Evolutionary conservation across 2,329 filamentous ascomycete species (phyloP).

Genomic region (Aschersonia sp.): DNA sequence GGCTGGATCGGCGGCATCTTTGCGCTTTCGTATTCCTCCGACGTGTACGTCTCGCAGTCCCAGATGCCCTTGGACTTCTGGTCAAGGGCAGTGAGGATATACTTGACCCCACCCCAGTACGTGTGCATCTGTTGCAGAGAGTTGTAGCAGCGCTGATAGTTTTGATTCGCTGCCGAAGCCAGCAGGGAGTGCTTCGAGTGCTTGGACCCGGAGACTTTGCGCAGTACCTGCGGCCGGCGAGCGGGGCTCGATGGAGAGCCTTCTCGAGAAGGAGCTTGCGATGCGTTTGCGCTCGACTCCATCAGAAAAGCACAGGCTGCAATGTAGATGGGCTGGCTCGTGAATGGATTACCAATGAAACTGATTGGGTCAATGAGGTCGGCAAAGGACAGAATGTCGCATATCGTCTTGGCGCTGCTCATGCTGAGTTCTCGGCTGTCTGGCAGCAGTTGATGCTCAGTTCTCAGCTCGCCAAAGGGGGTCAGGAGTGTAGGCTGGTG

Average conservation of each 20-base stretch:
- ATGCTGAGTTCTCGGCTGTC: conserved; percentile 73
- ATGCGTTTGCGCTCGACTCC: conserved; percentile 61
- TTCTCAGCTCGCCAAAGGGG: conserved; percentile 46
- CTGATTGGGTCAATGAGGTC: conserved; percentile 76
- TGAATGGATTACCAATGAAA: conserved; percentile 78
- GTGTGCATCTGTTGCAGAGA: conserved; percentile 66
- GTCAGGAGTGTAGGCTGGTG: conserved; percentile 74
- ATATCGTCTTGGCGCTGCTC: conserved; percentile 84
- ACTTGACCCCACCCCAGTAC: conserved; percentile 78
- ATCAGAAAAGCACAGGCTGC: conserved; percentile 80
- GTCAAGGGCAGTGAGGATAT: conserved; percentile 74
- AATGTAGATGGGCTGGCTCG: conserved; percentile 82
- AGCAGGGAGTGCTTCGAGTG: conserved; percentile 57
- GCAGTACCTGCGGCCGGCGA: conserved; percentile 4
- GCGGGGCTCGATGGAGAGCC: conserved; percentile 27
- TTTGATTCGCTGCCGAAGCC: conserved; percentile 69
- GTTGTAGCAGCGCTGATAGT: conserved; percentile 78
- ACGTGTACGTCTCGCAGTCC: conserved; percentile 54
- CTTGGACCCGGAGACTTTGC: conserved; percentile 15
- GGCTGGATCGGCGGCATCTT: conserved; percentile 31
- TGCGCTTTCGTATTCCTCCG: conserved; percentile 65
- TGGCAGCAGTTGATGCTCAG: conserved; percentile 56
- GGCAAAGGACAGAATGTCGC: conserved; percentile 75
- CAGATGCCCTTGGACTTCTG: conserved; percentile 79
- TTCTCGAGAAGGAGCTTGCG: conserved; percentile 42